Evolutionary conservation across 2,329 filamentous ascomycete genomes (phyloP).

Genomic region (Penicillium thymicola): DNA sequence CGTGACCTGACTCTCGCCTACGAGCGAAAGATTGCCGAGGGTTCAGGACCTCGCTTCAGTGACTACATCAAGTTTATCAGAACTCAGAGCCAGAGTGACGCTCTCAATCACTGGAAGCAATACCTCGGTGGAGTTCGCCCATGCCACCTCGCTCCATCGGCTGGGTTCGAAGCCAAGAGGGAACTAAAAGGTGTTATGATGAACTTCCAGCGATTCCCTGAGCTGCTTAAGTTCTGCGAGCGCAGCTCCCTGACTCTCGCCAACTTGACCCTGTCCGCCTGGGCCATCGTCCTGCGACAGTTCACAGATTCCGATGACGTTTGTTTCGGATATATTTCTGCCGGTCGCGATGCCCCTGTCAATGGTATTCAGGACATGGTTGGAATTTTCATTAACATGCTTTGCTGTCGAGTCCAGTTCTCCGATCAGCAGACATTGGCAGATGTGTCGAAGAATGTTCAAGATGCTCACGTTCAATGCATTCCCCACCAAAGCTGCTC

Average conservation of each 20-base stretch:
- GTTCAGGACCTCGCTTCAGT: slow-evolving; percentile 32
- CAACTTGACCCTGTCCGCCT: slow-evolving; percentile 38
- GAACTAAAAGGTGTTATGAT: slow-evolving; percentile 28
- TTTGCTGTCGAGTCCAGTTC: slow-evolving; percentile 49
- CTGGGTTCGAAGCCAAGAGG: slow-evolving; percentile 11
- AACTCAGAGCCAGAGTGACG: slow-evolving; percentile 25
- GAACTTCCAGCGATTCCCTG: slow-evolving; percentile 30
- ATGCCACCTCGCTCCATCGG: slow-evolving; percentile 28
- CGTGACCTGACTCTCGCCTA: slow-evolving; percentile 35
- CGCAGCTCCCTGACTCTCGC: slow-evolving; percentile 32
- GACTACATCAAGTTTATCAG: slow-evolving; percentile 39
- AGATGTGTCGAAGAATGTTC: slow-evolving; percentile 44
- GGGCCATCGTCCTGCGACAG: slow-evolving; percentile 38
- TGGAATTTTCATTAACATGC: slow-evolving; percentile 54
- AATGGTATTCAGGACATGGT: slow-evolving; percentile 47
- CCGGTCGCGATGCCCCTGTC: slow-evolving; percentile 46
- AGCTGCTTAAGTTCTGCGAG: slow-evolving; percentile 34
- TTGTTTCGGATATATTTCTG: slow-evolving; percentile 42
- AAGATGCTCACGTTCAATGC: slow-evolving; percentile 46
- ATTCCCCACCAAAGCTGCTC: slow-evolving; percentile 52
- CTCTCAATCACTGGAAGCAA: slow-evolving; percentile 35
- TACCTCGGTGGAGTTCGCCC: slow-evolving; percentile 34
- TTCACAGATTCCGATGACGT: slow-evolving; percentile 38
- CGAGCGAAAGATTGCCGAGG: slow-evolving; percentile 26
- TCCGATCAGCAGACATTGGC: slow-evolving; percentile 34